Evolutionary conservation across 1,139 yeast genomes (phyloP).

Genomic region (Geotrichum cucujoidarum): DNA sequence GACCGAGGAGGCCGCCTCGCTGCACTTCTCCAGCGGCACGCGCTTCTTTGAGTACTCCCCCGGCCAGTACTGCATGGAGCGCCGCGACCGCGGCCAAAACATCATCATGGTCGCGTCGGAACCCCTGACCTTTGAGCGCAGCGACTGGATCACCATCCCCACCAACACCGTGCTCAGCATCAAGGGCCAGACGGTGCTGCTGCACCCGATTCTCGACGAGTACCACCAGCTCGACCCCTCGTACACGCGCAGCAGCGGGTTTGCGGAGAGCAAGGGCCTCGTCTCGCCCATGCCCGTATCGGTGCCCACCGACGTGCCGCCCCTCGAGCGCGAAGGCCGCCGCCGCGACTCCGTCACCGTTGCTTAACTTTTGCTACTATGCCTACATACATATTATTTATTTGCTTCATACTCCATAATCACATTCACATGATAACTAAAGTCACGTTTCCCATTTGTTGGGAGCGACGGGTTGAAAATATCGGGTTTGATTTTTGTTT

Average conservation of each 20-base stretch:
- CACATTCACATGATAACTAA: too few species aligned
- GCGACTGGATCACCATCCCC: conserved; percentile 97
- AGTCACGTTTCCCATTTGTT: too few species aligned
- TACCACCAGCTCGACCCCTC: conserved; percentile 71
- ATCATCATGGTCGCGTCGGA: conserved; percentile 96
- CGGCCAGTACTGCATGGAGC: conserved; percentile 81
- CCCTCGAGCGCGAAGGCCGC: conserved; percentile 82
- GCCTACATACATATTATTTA: too few species aligned
- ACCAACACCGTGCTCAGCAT: conserved; percentile 85
- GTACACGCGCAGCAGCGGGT: conserved; percentile 64
- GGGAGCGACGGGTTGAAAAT: too few species aligned
- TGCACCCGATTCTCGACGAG: conserved; percentile 90
- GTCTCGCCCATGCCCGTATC: conserved; percentile 69
- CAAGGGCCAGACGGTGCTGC: conserved; percentile 74
- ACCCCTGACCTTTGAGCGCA: conserved; percentile 91
- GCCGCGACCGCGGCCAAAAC: conserved; percentile 86
- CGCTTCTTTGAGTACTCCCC: conserved; percentile 85
- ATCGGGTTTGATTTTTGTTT: too few species aligned
- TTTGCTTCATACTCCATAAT: too few species aligned
- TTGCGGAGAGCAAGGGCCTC: conserved; percentile 86
- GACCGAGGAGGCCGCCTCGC: conserved; percentile 92
- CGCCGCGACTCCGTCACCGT: conserved; percentile 23
- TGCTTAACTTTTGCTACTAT: too few species aligned
- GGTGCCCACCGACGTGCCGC: conserved; percentile 55
- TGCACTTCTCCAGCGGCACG: conserved; percentile 92